A percentile compares a stretch with the other conserved stretches of the same genome.
These are phyloP conservation scores for Sphaerulina musiva DNA, from an alignment of 2,329 filamentous ascomycete species.

Conservation along the genomic window DNA sequence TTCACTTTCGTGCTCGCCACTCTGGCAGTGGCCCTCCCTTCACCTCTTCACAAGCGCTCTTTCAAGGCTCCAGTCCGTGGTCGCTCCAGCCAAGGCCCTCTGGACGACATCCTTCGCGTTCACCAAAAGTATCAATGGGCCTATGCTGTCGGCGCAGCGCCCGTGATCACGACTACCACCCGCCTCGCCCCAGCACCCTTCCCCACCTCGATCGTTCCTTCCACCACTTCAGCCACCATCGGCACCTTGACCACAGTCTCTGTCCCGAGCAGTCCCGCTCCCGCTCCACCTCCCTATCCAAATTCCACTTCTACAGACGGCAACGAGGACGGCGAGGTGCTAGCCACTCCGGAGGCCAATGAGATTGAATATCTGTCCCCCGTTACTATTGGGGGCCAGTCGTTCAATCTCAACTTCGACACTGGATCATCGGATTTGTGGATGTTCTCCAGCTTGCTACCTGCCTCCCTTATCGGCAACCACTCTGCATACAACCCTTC, in stretches of 20 bases:
- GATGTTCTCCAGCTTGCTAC: conserved; percentile 61
- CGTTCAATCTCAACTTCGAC: conserved; percentile 64
- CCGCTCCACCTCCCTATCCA: conserved; percentile 5
- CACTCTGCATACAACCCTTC: conserved; percentile 52
- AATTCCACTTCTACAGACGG: conserved; percentile 13
- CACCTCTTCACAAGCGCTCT: conserved; percentile 8
- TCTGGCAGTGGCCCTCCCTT: conserved; percentile 39
- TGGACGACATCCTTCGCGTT: conserved; percentile 56
- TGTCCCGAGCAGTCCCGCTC: not conserved
- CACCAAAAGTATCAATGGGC: conserved; percentile 58
- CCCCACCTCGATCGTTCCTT: not conserved
- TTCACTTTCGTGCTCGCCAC: conserved; percentile 32
- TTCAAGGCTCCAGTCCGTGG: conserved; percentile 39
- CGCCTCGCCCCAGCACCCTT: too few relatives aligned
- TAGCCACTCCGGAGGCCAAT: conserved; percentile 57
- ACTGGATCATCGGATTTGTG: conserved; percentile 71
- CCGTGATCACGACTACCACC: not conserved
- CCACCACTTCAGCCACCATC: not conserved
- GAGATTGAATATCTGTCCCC: conserved; percentile 66
- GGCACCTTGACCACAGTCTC: conserved; percentile 3
- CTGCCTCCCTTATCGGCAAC: conserved; percentile 38
- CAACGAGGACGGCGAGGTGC: conserved; percentile 42
- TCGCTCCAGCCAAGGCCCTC: conserved; percentile 51
- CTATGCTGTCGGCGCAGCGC: conserved; percentile 11
- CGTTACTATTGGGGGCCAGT: conserved; percentile 63